These are phyloP conservation scores for Rhytidiadelphus loreus DNA, from an alignment of 225 moss, liverwort and hornwort genomes.

Conservation along the genomic window DNA sequence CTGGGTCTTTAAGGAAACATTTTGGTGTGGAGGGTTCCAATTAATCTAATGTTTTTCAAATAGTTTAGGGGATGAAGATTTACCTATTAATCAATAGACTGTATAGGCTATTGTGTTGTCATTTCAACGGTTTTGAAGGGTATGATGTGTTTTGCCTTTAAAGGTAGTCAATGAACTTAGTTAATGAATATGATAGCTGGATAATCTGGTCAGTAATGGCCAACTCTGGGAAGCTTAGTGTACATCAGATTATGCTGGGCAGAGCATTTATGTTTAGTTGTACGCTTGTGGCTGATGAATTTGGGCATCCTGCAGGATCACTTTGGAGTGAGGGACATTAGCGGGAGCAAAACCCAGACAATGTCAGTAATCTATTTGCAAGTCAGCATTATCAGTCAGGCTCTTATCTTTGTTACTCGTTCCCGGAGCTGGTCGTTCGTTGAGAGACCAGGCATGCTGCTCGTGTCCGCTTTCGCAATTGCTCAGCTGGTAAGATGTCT, in stretches of 20 bases:
- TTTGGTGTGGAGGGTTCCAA: not conserved
- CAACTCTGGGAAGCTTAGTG: not conserved
- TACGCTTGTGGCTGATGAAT: not conserved
- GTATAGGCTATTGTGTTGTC: not conserved
- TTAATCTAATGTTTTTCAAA: not conserved
- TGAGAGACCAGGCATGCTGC: slow-evolving; percentile 37
- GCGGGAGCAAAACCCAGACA: not conserved
- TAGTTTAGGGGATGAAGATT: not conserved
- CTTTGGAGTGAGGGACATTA: slow-evolving; percentile 27
- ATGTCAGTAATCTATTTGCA: slow-evolving; percentile 46
- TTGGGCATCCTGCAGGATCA: slow-evolving; percentile 5
- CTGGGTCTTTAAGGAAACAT: not conserved
- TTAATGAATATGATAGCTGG: not conserved
- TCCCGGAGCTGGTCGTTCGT: slow-evolving; percentile 30
- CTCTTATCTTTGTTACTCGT: slow-evolving; percentile 52
- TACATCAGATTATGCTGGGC: not conserved
- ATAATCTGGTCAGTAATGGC: not conserved
- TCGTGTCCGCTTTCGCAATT: slow-evolving; percentile 23
- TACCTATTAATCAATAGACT: not conserved
- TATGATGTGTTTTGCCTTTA: not conserved
- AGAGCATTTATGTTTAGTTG: not conserved
- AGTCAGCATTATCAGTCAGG: slow-evolving; percentile 43
- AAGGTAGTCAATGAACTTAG: not conserved
- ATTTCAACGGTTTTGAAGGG: not conserved
- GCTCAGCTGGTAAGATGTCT: slow-evolving; percentile 34